phyloP scores from a whole-genome alignment of 2,329 filamentous ascomycete genomes.

The Penicillium sp. region DNA sequence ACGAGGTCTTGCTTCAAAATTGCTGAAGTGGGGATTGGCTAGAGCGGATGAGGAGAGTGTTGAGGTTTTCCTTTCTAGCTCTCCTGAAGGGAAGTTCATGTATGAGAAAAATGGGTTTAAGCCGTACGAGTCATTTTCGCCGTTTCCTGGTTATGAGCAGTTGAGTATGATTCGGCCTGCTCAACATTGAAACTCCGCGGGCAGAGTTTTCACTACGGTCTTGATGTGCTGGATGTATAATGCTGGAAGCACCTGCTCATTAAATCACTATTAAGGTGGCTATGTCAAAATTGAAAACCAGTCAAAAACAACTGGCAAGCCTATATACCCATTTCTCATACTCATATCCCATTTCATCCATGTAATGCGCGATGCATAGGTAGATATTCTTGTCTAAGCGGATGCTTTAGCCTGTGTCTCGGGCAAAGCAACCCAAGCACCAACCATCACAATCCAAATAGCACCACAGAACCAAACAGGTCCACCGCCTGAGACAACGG shows the following conservation, averaged over 20 bases:
- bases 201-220: too few relatives aligned
- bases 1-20: constrained; percentile 22
- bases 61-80: constrained; percentile 38
- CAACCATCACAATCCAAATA: constrained; percentile 21
- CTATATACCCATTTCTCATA: neutral
- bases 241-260: neutral
- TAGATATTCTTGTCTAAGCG: neutral
- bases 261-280: neutral
- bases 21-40: constrained; percentile 39
- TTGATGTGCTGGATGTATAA: neutral
- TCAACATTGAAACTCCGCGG: neutral
- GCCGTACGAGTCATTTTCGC: constrained; percentile 15
- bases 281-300: neutral
- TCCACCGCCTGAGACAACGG: neutral
- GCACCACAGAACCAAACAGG: constrained; percentile 24
- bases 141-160: constrained; percentile 16
- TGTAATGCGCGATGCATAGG: neutral
- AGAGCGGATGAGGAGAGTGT: constrained; percentile 36
- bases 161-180: constrained; percentile 19
- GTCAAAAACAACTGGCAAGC: neutral
- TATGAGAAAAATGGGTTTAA: constrained; percentile 44
- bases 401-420: constrained; percentile 6
- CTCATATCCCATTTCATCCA: neutral
- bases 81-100: constrained; percentile 33
- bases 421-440: constrained; percentile 11